Evolutionary conservation across 768 basidiomycete genomes (phyloP).

Genomic region (Boletellus sp.): DNA sequence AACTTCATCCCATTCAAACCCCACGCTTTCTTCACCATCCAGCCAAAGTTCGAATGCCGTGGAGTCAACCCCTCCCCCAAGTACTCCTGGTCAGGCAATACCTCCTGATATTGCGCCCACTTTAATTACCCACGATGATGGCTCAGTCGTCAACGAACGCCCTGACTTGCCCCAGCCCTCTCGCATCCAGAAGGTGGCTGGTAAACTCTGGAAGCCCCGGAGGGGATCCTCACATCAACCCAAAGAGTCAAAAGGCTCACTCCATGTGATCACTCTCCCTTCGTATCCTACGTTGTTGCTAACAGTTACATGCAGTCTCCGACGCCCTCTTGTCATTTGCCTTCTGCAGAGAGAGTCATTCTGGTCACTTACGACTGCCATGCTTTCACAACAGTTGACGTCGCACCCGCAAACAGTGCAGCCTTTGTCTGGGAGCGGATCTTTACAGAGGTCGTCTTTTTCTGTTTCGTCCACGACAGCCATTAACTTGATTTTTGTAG

Average conservation of each 20-base stretch:
- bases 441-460: constrained; percentile 62
- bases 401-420: constrained; percentile 60
- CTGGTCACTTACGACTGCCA: constrained; percentile 79
- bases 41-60: constrained; percentile 59
- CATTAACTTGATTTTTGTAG: constrained; percentile 35
- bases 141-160: constrained; percentile 30
- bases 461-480: background rate
- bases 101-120: constrained; percentile 40
- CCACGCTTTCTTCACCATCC: constrained; percentile 66
- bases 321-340: constrained; percentile 27
- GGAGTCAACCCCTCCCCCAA: constrained; percentile 70
- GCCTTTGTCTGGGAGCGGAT: constrained; percentile 77
- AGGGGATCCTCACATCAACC: constrained; percentile 30
- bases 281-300: constrained; percentile 8
- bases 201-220: constrained; percentile 24
- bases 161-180: constrained; percentile 26
- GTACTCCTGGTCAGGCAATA: constrained; percentile 52
- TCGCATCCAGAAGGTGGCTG: constrained; percentile 33
- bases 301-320: constrained; percentile 24
- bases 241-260: constrained; percentile 27
- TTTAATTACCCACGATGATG: constrained; percentile 37
- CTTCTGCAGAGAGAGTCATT: constrained; percentile 39
- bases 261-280: constrained; percentile 12
- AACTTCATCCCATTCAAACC: constrained; percentile 44
- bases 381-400: constrained; percentile 66